Evolutionary conservation across 164 flowering plant genomes (phyloP), one percentile per base, ranked within the genome.

Genomic region (Chimonanthus praecox): DNA sequence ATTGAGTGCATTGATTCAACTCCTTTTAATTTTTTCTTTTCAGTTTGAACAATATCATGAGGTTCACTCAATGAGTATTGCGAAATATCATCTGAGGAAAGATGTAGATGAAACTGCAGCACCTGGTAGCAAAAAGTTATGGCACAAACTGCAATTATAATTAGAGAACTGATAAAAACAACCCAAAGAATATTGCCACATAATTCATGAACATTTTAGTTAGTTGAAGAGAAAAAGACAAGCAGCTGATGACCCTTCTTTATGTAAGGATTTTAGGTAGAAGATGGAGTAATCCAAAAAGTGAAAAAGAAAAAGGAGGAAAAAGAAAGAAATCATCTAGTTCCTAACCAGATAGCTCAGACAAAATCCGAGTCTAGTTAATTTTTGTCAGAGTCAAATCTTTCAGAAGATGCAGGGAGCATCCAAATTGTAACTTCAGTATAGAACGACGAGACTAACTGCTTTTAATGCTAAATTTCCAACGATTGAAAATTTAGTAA

Each of bases 71-170:
- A 66, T 18, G 68, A 54, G 49, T 50, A 74, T 71, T 78, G 75
- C 71, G 87, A 79, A 75, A 63, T 73, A 67, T 75, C 82, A 77
- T 78, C 78, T 2, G 85, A 81, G 7, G 94, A 89, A 76, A 92
- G 86, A 82, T 82, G 88, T 44, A 92, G 83, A 72, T 78, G 76
- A 73, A 88, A 82, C 49, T 85, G 82, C 71, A 80, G 83, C 50
- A 81, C 83, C 92, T 92, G 81, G 46, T 21, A 48, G 47, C 3
- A n/a, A 73, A 10, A 68, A 5, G 6, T 13, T 3, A 54, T 54
- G 2, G 16, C 60, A 54, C 60, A 54, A n/a, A 54, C 33, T 33
- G 33, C 16, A 54, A 54, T 54, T 4, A 54, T 54, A 54, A 13
- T 11, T 11, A 54, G 5, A 10, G 16, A 54, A 11, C 16, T 54